Percentiles rank a stretch among this genome's conserved stretches.
phyloP scores from a whole-genome alignment of 2,329 filamentous ascomycete species.

The Penicillium palitans region DNA sequence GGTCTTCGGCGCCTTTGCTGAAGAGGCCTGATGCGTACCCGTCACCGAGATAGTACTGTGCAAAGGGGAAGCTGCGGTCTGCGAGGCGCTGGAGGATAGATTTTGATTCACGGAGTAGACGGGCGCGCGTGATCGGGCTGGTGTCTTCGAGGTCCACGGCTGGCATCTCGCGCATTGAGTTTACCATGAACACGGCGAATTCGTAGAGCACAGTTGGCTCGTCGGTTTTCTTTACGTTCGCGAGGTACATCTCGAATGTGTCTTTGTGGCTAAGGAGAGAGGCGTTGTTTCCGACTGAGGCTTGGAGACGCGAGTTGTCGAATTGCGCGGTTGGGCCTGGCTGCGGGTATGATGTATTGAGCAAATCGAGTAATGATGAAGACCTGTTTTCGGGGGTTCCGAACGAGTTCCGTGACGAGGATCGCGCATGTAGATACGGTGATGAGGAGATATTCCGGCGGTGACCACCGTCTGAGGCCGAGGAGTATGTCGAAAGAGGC shows the following conservation, averaged over 20 bases:
- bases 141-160: slow-evolving; percentile 46
- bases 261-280: slow-evolving; percentile 88
- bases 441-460: slow-evolving; percentile 61
- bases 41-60: slow-evolving; percentile 95
- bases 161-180: slow-evolving; percentile 78
- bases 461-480: slow-evolving; percentile 67
- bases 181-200: slow-evolving; percentile 92
- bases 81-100: slow-evolving; percentile 83
- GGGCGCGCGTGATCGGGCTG: slow-evolving; percentile 54
- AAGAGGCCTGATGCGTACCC: slow-evolving; percentile 93
- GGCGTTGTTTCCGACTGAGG: slow-evolving; percentile 81
- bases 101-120: slow-evolving; percentile 82
- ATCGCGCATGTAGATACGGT: slow-evolving; percentile 48
- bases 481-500: slow-evolving; percentile 75
- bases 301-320: slow-evolving; percentile 78
- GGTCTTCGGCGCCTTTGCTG: slow-evolving; percentile 89
- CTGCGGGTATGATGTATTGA: slow-evolving; percentile 75
- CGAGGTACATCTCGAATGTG: slow-evolving; percentile 95
- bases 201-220: slow-evolving; percentile 90
- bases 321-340: slow-evolving; percentile 67
- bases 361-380: slow-evolving; percentile 61
- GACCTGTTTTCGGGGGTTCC: slow-evolving; percentile 60
- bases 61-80: slow-evolving; percentile 89
- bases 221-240: slow-evolving; percentile 95
- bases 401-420: slow-evolving; percentile 51